Percentiles rank a stretch among this genome's conserved stretches.
phyloP scores from a whole-genome alignment of 768 basidiomycete species.

The Psilocybe cubensis region DNA sequence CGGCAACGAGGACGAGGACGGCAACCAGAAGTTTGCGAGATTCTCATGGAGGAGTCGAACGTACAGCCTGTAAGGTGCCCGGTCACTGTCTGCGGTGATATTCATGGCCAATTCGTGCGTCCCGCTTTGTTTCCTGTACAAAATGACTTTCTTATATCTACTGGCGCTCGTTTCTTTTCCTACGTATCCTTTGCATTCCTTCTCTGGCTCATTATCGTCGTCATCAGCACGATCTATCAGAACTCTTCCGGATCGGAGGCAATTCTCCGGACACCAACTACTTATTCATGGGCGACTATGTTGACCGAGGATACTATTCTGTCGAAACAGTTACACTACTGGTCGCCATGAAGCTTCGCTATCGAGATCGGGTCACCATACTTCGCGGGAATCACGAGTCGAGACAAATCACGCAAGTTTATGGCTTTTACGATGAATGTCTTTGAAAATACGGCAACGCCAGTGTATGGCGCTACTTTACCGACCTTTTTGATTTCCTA shows the following conservation, averaged over 20 bases:
- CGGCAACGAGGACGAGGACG: too few relatives aligned
- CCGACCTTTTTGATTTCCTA: slow-evolving; percentile 97
- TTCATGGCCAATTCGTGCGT: slow-evolving; percentile 99
- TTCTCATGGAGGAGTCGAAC: slow-evolving; percentile 98
- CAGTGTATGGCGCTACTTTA: slow-evolving; percentile 99
- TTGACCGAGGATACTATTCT: slow-evolving; percentile 98
- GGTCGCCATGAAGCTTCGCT: slow-evolving; percentile 95
- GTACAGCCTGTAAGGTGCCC: slow-evolving; percentile 98
- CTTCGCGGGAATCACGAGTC: slow-evolving; percentile 98
- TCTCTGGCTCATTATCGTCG: background rate
- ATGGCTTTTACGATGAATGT: slow-evolving; percentile 99
- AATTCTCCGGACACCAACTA: slow-evolving; percentile 99
- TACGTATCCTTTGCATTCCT: slow-evolving; percentile 8
- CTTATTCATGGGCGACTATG: slow-evolving; percentile 99
- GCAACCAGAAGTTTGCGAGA: too few relatives aligned
- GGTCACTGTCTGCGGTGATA: too few relatives aligned
- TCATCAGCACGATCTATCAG: slow-evolving; percentile 94
- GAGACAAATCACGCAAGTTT: too few relatives aligned
- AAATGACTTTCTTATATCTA: slow-evolving; percentile 1
- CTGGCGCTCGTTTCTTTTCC: slow-evolving; percentile 1
- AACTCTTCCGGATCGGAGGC: slow-evolving; percentile 97
- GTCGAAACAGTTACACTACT: slow-evolving; percentile 98
- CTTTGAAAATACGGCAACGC: slow-evolving; percentile 99
- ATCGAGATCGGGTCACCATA: slow-evolving; percentile 97
- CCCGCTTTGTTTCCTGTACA: slow-evolving; percentile 19